Base-by-base conservation (phyloP, 192 early-diverging fungal genomes). In the Geranomyces michiganensis region DNA sequence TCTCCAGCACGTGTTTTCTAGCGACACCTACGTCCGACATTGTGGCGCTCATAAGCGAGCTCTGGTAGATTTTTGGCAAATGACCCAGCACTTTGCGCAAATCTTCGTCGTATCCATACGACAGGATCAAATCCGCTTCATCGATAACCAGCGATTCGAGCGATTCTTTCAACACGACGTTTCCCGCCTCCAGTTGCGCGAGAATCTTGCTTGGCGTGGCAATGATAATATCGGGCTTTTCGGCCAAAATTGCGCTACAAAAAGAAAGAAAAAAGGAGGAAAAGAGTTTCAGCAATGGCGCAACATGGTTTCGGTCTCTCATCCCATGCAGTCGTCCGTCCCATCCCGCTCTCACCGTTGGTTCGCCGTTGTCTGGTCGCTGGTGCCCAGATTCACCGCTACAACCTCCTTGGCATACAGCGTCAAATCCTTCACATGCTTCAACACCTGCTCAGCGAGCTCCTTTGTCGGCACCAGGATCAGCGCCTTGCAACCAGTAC, bases 391-490 rank as follows among this genome's bases (percentile, higher is more conserved):
- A 69, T 93, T 94, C 41, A 90, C 81, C 9, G 85, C 78, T 27
- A 75, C 83, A 13, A 94, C 78, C 21, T 83, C 72, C 22, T 85
- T 71, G n/a, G 89, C 85, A 72, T 93, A 96, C 30, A 86, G 72
- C 8, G 86, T 71, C 67, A 99, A 76, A 47, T 91, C 89, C 31
- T 87, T 87, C 48, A 94, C 73, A 56, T 92, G 88, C 45, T 84
- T 81, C 17, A 87, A 83, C 17, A 99, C 95, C 78, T 99, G 97
- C 74, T 92, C 93, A 13, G 97, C 94, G 59, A 99, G 85, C 80
- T 99, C 97, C 56, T 92, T 86, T 0, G 97, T 96, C 13, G 97
- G 97, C 5, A 99, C 96, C 33, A 99, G 80, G 36, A 99, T 88
- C 66, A 99, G 71, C 1, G 84, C 87, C 9, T 87, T 75, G 6